Base-by-base conservation (phyloP, 441 rosid species). In the Flueggea neowawraea region DNA sequence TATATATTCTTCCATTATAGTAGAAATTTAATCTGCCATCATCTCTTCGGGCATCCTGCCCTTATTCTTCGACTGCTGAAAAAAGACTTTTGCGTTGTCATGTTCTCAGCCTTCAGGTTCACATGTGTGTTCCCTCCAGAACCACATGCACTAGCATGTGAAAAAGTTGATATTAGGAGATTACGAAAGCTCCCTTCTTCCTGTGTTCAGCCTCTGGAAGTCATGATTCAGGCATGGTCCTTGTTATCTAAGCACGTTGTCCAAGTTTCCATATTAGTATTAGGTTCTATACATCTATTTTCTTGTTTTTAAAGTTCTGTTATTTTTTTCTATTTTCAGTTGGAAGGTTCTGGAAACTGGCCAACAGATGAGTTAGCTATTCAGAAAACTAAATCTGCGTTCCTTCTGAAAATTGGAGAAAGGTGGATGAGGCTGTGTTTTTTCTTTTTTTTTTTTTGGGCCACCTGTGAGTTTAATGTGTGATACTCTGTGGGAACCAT, bases 281-380 rank as follows among this genome's bases (percentile, higher is more conserved):
- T 44, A 8, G 41, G 7, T 36, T 36, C 41, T 36, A 36, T 36
- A 36, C 41, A 5, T 36, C 41, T 22, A 4, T 36, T 36, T 36
- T 5, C 41, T 1, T 36, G 50, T 57, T 57, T 53, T 52, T 76
- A 52, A 72, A 69, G 57, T 22, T 16, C 10, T 44, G 55, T 31
- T 13, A 31, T 52, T 60, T 60, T 60, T 54, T 10, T 66, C 32
- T 74, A 36, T 59, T 72, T 36, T 43, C 70, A 91, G 99, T 78
- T 91, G 83, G 99, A 91, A 81, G 97, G 99, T 63, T 94, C 99
- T 75, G 99, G 96, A 54, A 89, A 83, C 75, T 94, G 99, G 99
- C 96, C 97, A 31, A 80, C 84, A 89, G 92, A 86, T 81, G 90
- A 84, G 67, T 73, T 82, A 51, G 91, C 93, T 12, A 81, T 89